Evolutionary conservation across 2,329 filamentous ascomycete species (phyloP).

Genomic region (Cladophialophora carrionii): DNA sequence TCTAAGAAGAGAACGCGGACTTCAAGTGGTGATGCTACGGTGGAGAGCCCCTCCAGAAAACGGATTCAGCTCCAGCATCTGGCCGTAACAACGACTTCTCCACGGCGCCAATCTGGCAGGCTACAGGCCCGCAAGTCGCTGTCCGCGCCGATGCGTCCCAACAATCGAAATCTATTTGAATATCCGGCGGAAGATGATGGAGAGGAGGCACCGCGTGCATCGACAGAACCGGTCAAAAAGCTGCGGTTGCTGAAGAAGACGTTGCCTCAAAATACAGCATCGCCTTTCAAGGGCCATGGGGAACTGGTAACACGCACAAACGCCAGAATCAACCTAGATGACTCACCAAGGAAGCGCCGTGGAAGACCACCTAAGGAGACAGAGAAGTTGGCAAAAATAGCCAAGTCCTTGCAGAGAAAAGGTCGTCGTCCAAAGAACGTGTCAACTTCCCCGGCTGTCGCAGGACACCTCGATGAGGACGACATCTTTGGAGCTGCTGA

Average conservation of each 20-base stretch:
- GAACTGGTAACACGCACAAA: conserved; percentile 22
- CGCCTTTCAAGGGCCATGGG: conserved; percentile 32
- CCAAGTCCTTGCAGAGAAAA: conserved; percentile 1
- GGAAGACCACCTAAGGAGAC: conserved; percentile 2
- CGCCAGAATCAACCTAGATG: conserved; percentile 31
- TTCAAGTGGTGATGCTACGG: neutral
- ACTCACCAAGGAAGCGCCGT: conserved; percentile 30
- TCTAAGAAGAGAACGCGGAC: conserved; percentile 8
- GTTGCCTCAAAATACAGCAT: conserved; percentile 16
- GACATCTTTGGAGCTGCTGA: conserved; percentile 14
- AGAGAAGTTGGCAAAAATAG: conserved; percentile 14
- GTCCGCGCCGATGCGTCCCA: conserved; percentile 1
- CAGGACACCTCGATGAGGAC: conserved; percentile 12
- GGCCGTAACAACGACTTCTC: neutral
- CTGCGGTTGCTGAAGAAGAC: conserved; percentile 19
- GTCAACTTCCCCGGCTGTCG: neutral
- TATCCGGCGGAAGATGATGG: conserved; percentile 11
- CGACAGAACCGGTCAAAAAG: conserved; percentile 18
- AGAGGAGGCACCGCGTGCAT: neutral
- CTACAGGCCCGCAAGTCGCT: conserved; percentile 23
- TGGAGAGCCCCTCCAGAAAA: neutral
- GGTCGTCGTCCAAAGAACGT: neutral
- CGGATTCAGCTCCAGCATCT: neutral
- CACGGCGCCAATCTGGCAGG: conserved; percentile 22
- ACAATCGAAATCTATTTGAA: conserved; percentile 11